A percentile compares a stretch with the other conserved stretches of the same genome.
These are phyloP conservation scores for Pluteus cervinus DNA, from an alignment of 768 basidiomycete genomes.

Conservation along the genomic window DNA sequence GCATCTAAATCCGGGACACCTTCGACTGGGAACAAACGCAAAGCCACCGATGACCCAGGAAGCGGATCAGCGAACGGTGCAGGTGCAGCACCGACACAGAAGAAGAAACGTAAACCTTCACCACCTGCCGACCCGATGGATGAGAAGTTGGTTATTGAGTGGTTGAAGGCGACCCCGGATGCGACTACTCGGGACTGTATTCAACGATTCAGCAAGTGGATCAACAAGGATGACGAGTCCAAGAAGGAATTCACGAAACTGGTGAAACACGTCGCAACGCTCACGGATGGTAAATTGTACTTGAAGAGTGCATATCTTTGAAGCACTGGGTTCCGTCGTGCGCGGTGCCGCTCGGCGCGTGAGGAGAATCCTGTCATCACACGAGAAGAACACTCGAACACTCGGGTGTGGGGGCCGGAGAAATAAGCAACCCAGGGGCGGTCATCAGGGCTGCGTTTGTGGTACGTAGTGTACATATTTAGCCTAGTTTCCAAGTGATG, in stretches of 20 bases:
- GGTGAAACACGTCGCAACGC: slow-evolving; percentile 72
- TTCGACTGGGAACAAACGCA: slow-evolving; percentile 41
- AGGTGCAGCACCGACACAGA: slow-evolving; percentile 21
- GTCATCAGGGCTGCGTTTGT: too few relatives aligned
- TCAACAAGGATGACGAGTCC: slow-evolving; percentile 62
- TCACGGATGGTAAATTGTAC: slow-evolving; percentile 65
- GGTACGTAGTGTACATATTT: too few relatives aligned
- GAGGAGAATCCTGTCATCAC: too few relatives aligned
- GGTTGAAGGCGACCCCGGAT: slow-evolving; percentile 63
- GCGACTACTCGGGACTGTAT: slow-evolving; percentile 78
- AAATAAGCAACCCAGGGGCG: too few relatives aligned
- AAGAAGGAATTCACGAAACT: slow-evolving; percentile 73
- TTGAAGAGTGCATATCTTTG: too few relatives aligned
- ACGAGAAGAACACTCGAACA: too few relatives aligned
- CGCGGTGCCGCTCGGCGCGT: too few relatives aligned
- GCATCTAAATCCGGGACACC: too few relatives aligned
- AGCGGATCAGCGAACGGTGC: slow-evolving; percentile 11
- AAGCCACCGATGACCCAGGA: slow-evolving; percentile 36
- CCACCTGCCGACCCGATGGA: slow-evolving; percentile 54
- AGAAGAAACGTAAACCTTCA: slow-evolving; percentile 45
- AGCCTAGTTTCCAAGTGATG: too few relatives aligned
- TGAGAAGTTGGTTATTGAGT: slow-evolving; percentile 67
- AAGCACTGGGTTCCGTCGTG: too few relatives aligned
- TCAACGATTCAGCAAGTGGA: slow-evolving; percentile 69
- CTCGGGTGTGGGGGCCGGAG: too few relatives aligned